Percentiles rank a stretch among this genome's conserved stretches.
Evolutionary conservation across 2,329 filamentous ascomycete species (phyloP).

Genomic region (Cercospora sojina): DNA sequence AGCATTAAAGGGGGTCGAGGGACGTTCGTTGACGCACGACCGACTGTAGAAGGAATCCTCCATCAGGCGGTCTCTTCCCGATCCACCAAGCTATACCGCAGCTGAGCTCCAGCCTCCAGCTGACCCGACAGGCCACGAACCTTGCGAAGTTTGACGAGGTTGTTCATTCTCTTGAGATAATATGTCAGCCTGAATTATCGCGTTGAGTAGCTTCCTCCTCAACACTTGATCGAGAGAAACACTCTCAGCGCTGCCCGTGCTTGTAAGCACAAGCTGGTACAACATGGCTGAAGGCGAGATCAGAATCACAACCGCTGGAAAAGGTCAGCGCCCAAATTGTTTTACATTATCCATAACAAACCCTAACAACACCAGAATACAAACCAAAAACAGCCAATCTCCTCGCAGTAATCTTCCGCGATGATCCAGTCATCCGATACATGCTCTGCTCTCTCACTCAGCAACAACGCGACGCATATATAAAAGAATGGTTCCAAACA

Average conservation of each 20-base stretch:
- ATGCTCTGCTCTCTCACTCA: conserved; percentile 22
- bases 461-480: conserved; percentile 21
- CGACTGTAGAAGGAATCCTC: neutral
- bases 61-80: too few species aligned
- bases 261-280: neutral
- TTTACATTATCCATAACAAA: neutral
- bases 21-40: too few species aligned
- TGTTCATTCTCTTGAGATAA: neutral
- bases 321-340: neutral
- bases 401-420: conserved; percentile 21
- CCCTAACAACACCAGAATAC: neutral
- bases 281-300: neutral
- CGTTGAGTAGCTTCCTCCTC: too few species aligned
- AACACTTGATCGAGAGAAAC: neutral
- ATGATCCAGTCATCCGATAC: conserved; percentile 31
- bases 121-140: neutral
- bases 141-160: neutral
- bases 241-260: neutral
- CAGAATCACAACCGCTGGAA: neutral
- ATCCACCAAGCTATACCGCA: neutral
- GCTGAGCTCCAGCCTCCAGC: neutral
- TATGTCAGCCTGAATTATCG: neutral
- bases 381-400: neutral
- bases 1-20: neutral
- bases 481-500: conserved; percentile 24